Base-by-base conservation (phyloP, 805 yeast species). In the Clavispora fructus region DNA sequence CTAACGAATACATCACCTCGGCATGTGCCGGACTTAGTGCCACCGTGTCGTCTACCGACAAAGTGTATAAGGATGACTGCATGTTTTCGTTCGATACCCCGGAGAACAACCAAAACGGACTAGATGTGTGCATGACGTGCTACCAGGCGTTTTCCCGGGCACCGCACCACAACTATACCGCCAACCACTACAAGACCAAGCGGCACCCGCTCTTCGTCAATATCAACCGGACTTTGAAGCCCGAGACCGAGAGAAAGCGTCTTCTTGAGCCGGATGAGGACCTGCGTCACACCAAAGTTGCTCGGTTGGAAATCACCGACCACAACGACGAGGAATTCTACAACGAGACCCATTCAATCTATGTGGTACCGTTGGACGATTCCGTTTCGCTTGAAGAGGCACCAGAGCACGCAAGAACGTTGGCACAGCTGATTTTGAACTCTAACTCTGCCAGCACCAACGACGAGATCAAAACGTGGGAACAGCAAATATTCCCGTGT, bases 401-500 rank as follows among this genome's bases (percentile, higher is more conserved):
- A 2, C 59, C 70, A 0, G 53, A 45, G 1, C 39, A 48, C 7
- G 59, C 67, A 28, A 58, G 58, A 40, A 13, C 35, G 8, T 54
- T 71, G 40, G 77, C 79, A 0, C 67, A 72, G 1, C 69, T 65
- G 1, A 73, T 88, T 3, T 54, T 83, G 41, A 62, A 59, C 7
- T 74, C 91, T 1, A 78, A 80, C 28, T 85, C 94, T 0, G 73
- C 79, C 4, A 71, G 77, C 17, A 73, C 72, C 44, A 72, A 75
- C 35, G 79, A 88, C 54, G 95, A 90, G 59, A 79, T 90, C 45
- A 80, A 83, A 56, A 83, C 95, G 1, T 94, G 99, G 99, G 92
- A 89, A 61, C 86, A 87, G 54, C 95, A 91, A 54, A 79, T 92
- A 17, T 60, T 74, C 12, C 80, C 96, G 0, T 94, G 99, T 62